Evolutionary conservation across 208 protist genomes (phyloP), one percentile per base, ranked within the genome.

Genomic region (Histomonas meleagridis): DNA sequence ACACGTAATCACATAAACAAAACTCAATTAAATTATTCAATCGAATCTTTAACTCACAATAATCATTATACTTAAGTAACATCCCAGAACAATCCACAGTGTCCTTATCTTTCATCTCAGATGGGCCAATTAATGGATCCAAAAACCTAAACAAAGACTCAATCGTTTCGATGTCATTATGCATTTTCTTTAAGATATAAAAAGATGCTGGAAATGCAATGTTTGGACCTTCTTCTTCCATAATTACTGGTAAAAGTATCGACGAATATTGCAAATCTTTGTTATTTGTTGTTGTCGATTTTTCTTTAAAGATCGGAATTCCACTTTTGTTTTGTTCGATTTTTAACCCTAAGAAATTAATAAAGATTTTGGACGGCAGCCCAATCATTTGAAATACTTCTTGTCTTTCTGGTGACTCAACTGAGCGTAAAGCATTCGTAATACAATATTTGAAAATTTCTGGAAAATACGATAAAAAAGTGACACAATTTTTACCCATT

Each of bases 371-470:
- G 0, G 76, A 86, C 3, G 46, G 46, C 5, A 18, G 21, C 2
- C 76, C 76, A 18, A 86, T 2, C 32, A 28, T 7, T 86, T 86
- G 3, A 5, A 86, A 53, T 35, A 86, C 76, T 5, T 46, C 76
- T 86, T 86, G 0, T 55, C 76, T 86, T 35, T 86, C 76, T 32
- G 76, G 76, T 55, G 76, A 86, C 38, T 86, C 76, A 86, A 86
- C 76, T 23, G 76, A 12, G 0, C 76, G 26, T 57, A 86, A 55
- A 53, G 76, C 76, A 55, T 40, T 57, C 2, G 40, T 18, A 21
- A 86, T 4, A 2, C 40, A 43, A n/a, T 38, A 51, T 43, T 86
- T 86, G 1, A 5, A 32, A 16, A 38, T 7, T 86, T 86, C 76
- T 21, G 76, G 76, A 28, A 86, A 86, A 86, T 86, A 40, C 35